Evolutionary conservation across 2,329 filamentous ascomycete genomes (phyloP).

Genomic region (Neofusicoccum sp.): DNA sequence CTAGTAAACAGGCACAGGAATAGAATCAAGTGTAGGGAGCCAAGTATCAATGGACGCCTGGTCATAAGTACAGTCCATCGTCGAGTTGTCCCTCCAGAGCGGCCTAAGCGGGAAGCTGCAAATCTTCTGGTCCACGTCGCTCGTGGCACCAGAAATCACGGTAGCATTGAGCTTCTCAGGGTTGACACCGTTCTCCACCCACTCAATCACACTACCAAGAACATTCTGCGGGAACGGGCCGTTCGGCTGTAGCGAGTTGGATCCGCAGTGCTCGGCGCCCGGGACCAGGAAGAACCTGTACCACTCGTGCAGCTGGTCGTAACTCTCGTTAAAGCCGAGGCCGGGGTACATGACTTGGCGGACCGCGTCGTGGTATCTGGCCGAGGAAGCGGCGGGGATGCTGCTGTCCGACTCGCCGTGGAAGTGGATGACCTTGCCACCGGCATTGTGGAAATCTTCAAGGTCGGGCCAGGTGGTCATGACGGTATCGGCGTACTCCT

Average conservation of each 20-base stretch:
- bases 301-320: constrained; percentile 49
- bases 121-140: constrained; percentile 38
- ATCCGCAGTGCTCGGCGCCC: constrained; percentile 52
- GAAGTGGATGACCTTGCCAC: constrained; percentile 58
- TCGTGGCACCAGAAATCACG: constrained; percentile 22
- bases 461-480: constrained; percentile 57
- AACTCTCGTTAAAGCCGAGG: constrained; percentile 37
- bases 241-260: constrained; percentile 2
- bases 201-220: constrained; percentile 49
- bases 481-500: constrained; percentile 50
- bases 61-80: constrained; percentile 41
- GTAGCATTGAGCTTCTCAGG: constrained; percentile 47
- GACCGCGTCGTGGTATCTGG: constrained; percentile 57
- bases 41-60: constrained; percentile 41
- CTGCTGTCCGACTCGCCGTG: constrained; percentile 57
- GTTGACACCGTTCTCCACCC: constrained; percentile 51
- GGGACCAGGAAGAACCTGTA: constrained; percentile 57
- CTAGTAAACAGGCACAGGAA: constrained; percentile 41
- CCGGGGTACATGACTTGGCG: constrained; percentile 50
- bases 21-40: constrained; percentile 41
- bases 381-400: constrained; percentile 53
- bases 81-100: constrained; percentile 38
- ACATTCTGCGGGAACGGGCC: constrained; percentile 47
- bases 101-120: constrained; percentile 47
- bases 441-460: constrained; percentile 47